Percentiles rank a stretch among this genome's conserved stretches.
These are phyloP conservation scores for Pisolithus thermaeus DNA, from an alignment of 1,284 basidiomycete genomes.

Conservation along the genomic window DNA sequence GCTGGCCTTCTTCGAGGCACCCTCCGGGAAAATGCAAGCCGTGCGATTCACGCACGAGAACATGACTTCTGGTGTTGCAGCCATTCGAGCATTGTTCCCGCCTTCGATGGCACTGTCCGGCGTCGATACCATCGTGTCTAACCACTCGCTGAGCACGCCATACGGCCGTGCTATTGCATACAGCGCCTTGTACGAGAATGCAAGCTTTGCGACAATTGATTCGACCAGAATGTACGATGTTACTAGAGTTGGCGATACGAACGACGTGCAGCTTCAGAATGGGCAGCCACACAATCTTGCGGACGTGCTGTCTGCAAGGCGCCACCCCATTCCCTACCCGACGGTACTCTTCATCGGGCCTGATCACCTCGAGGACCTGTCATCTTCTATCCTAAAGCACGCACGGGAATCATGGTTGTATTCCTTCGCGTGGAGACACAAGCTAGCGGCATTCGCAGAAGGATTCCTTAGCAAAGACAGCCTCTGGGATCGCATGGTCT, in stretches of 20 bases:
- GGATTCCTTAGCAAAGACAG: slow-evolving; percentile 71
- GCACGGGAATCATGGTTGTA: slow-evolving; percentile 52
- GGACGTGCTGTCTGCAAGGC: slow-evolving; percentile 43
- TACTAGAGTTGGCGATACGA: neutral
- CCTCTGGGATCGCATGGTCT: slow-evolving; percentile 72
- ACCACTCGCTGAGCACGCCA: slow-evolving; percentile 60
- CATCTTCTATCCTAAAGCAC: slow-evolving; percentile 43
- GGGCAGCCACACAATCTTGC: slow-evolving; percentile 29
- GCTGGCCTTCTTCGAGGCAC: slow-evolving; percentile 54
- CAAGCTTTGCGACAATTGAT: slow-evolving; percentile 59
- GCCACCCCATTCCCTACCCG: slow-evolving; percentile 58
- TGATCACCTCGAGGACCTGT: slow-evolving; percentile 48
- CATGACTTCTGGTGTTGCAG: slow-evolving; percentile 73
- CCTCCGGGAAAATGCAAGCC: slow-evolving; percentile 49
- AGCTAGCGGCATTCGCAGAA: slow-evolving; percentile 55
- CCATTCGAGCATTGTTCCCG: slow-evolving; percentile 61
- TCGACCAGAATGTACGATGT: slow-evolving; percentile 47
- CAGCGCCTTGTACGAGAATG: slow-evolving; percentile 67
- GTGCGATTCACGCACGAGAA: slow-evolving; percentile 72
- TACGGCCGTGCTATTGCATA: slow-evolving; percentile 72
- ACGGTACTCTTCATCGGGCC: slow-evolving; percentile 62
- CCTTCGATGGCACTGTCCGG: slow-evolving; percentile 54
- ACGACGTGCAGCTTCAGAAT: slow-evolving; percentile 2
- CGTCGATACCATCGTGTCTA: slow-evolving; percentile 68
- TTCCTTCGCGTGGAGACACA: slow-evolving; percentile 67